A percentile compares a stretch with the other conserved stretches of the same genome.
Conservation (phyloP, 345 rosid genomes). For the Abelmoschus esculentus region DNA sequence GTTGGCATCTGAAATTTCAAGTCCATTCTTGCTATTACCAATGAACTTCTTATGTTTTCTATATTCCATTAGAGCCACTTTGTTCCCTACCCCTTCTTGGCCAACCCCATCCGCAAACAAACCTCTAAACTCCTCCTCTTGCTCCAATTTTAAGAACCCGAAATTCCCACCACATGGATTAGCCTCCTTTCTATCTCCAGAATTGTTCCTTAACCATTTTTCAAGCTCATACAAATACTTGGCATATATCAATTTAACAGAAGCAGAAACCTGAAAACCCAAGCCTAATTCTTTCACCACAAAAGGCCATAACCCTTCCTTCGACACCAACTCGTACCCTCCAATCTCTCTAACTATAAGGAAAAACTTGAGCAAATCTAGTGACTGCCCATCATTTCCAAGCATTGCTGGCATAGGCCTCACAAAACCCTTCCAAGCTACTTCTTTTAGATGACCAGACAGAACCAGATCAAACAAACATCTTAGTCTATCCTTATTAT, state of each 20-base stretch:
- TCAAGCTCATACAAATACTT: slow-evolving; percentile 54
- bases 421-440: slow-evolving; percentile 24
- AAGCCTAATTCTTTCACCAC: slow-evolving; percentile 49
- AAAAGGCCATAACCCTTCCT: slow-evolving; percentile 42
- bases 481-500: slow-evolving; percentile 28
- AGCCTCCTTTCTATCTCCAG: slow-evolving; percentile 17
- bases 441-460: slow-evolving; percentile 36
- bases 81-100: slow-evolving; percentile 15
- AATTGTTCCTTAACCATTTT: slow-evolving; percentile 30
- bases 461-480: slow-evolving; percentile 49
- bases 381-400: slow-evolving; percentile 43
- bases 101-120: slow-evolving; percentile 25
- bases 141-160: slow-evolving; percentile 28
- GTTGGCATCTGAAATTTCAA: slow-evolving; percentile 9
- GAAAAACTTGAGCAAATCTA: slow-evolving; percentile 64
- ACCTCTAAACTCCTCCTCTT: slow-evolving; percentile 38
- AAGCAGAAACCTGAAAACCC: slow-evolving; percentile 25
- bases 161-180: slow-evolving; percentile 18
- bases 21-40: slow-evolving; percentile 3
- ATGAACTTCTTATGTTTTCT: slow-evolving; percentile 12
- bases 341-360: slow-evolving; percentile 48
- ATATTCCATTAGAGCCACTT: slow-evolving; percentile 14
- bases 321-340: slow-evolving; percentile 48
- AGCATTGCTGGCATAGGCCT: slow-evolving; percentile 45
- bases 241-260: slow-evolving; percentile 42